These are phyloP conservation scores for Botryobasidium botryosum DNA, from an alignment of 768 basidiomycete species.

Conservation along the genomic window DNA sequence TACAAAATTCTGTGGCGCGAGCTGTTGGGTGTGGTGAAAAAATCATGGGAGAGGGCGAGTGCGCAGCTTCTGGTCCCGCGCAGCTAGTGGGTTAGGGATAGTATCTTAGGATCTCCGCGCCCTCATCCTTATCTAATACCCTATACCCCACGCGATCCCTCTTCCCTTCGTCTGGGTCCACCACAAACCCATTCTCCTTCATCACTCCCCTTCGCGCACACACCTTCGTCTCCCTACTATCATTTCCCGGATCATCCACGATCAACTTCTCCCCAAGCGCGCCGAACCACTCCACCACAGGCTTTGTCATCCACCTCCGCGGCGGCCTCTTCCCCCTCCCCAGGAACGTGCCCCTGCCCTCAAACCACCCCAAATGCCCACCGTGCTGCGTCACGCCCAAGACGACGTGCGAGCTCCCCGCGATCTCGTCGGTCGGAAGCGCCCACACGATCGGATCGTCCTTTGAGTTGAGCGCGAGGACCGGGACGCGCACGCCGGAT, in stretches of 20 bases:
- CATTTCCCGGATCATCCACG: slow-evolving; percentile 6
- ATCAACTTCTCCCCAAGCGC: slow-evolving; percentile 8
- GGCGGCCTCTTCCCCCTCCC: slow-evolving; percentile 6
- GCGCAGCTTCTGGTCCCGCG: no score
- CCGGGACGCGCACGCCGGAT: slow-evolving; percentile 14
- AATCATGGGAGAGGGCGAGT: no score
- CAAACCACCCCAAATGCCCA: slow-evolving; percentile 11
- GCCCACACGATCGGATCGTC: slow-evolving; percentile 19
- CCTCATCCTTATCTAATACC: no score
- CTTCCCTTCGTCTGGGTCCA: slow-evolving; percentile 5
- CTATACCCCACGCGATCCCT: not conserved
- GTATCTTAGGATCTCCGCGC: no score
- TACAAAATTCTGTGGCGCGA: no score
- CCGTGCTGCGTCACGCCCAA: slow-evolving; percentile 10
- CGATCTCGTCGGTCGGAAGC: slow-evolving; percentile 12
- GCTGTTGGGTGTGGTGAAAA: no score
- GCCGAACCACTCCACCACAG: slow-evolving; percentile 10
- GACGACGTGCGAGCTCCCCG: slow-evolving; percentile 13
- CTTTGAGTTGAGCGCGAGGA: slow-evolving; percentile 16
- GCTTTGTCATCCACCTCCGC: slow-evolving; percentile 10
- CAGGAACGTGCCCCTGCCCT: slow-evolving; percentile 2
- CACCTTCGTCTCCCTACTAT: slow-evolving; percentile 4
- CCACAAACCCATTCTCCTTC: slow-evolving; percentile 8
- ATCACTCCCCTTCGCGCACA: not conserved
- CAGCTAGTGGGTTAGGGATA: no score